These are phyloP conservation scores for Vigna radiata DNA, from an alignment of 306 rosid species.

Conservation along the genomic window DNA sequence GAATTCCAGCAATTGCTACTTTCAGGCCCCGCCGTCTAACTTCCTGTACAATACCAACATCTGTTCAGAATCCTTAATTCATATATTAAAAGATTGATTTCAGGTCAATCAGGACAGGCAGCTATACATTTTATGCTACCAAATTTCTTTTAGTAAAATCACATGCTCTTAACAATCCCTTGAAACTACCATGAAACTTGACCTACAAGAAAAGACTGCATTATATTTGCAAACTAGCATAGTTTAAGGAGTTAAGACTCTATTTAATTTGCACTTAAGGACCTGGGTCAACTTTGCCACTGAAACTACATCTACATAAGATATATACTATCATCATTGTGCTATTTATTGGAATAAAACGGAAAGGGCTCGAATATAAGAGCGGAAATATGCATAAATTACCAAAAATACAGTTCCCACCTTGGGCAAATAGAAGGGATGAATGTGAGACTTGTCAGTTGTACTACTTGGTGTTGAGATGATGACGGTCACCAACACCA, in stretches of 20 bases:
- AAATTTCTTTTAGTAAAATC: constrained; percentile 4
- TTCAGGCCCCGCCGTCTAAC: constrained; percentile 84
- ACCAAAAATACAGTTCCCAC: constrained; percentile 26
- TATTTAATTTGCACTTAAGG: constrained; percentile 19
- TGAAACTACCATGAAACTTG: constrained; percentile 34
- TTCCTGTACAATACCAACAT: constrained; percentile 66
- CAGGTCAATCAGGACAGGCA: constrained; percentile 29
- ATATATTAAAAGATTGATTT: constrained; percentile 25
- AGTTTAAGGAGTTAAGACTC: background rate
- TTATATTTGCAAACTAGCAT: background rate
- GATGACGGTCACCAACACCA: no score
- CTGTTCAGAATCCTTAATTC: constrained; percentile 27
- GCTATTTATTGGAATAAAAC: background rate
- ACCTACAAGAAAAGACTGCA: constrained; percentile 18
- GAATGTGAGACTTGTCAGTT: constrained; percentile 19
- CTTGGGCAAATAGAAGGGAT: constrained; percentile 24
- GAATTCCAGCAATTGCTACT: constrained; percentile 86
- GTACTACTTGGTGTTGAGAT: no score
- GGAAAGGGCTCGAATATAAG: constrained; percentile 1
- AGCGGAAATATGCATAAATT: constrained; percentile 22
- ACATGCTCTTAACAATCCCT: constrained; percentile 6
- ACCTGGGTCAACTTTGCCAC: constrained; percentile 12
- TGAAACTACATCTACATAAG: constrained; percentile 16
- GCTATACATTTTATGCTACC: constrained; percentile 16
- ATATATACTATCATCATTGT: constrained; percentile 23